Base-by-base conservation (phyloP, 768 basidiomycete species). In the Naganishia randhawae region DNA sequence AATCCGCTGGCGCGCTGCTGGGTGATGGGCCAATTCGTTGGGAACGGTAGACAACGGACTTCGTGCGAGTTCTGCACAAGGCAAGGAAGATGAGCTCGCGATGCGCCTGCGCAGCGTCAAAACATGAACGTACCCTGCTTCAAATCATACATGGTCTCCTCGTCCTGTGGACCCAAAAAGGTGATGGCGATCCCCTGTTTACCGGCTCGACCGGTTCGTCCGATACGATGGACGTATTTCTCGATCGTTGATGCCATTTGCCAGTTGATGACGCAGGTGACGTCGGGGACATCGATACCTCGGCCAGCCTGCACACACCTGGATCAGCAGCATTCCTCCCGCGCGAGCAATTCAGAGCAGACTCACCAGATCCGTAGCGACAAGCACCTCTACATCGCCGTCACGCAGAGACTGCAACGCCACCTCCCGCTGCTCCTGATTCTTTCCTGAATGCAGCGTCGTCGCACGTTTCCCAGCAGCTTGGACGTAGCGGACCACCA, bases 201-300 rank as follows among this genome's bases (percentile, higher is more conserved):
- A 54, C 96, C 96, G 33, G 96, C 96, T 81, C 96, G 91, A 75
- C 96, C 96, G 55, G 96, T 99, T 76, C 96, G 90, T 78, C 95
- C 96, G 75, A 99, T 97, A 79, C 95, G 89, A 81, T 98, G 95
- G 52, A 98, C 92, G 76, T 96, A 97, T 45, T 89, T 92, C 81
- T 99, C 96, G 81, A 99, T 98, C 25, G 89, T 91, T 73, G 85
- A 86, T 6, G 93, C 86, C 95, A 98, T 98, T 82, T 96, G 92
- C 84, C 87, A 99, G 80, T 98, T 98, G 84, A 98, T 87, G 71
- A 98, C 95, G 61, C 96, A 83, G 69, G 87, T 89, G 69, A 98
- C 96, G 78, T 98, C 93, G 69, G 92, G 91, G 14, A 99, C 95
- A 80, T 99, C 96, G 80, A 98, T 98, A 85, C 96, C 96, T 75